A percentile compares a stretch with the other conserved stretches of the same genome.
Evolutionary conservation across 495 filamentous ascomycete species (phyloP).

Genomic region (Lasiosphaeris hirsuta): DNA sequence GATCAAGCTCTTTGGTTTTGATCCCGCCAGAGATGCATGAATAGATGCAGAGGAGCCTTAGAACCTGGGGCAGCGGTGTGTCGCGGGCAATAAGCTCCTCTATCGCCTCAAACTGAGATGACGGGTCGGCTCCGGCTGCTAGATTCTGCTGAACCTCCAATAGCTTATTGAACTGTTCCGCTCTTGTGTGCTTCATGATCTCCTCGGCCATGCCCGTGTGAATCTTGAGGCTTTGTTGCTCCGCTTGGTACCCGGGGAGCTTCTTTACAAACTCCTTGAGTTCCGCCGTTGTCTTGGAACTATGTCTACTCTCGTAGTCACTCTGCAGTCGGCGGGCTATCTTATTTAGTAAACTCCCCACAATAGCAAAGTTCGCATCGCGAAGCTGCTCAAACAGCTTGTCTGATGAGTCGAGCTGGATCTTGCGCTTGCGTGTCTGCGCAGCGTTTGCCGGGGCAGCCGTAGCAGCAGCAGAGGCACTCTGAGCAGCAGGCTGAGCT

Average conservation of each 20-base stretch:
- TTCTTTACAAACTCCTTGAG: slow-evolving; percentile 90
- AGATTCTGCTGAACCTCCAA: slow-evolving; percentile 95
- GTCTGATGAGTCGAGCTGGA: slow-evolving; percentile 85
- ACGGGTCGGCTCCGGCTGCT: slow-evolving; percentile 85
- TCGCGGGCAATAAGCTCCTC: slow-evolving; percentile 90
- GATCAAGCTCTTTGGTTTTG: slow-evolving; percentile 80
- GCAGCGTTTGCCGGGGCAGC: slow-evolving; percentile 29
- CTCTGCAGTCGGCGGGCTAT: slow-evolving; percentile 80
- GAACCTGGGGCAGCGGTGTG: slow-evolving; percentile 69
- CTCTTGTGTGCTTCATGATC: slow-evolving; percentile 84
- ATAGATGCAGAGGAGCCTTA: slow-evolving; percentile 86
- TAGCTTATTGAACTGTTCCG: slow-evolving; percentile 80
- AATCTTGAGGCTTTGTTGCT: slow-evolving; percentile 85
- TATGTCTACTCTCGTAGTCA: slow-evolving; percentile 86
- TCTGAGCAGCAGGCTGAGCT: slow-evolving; percentile 52
- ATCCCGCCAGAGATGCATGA: slow-evolving; percentile 87
- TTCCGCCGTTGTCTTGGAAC: slow-evolving; percentile 82
- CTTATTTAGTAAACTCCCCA: slow-evolving; percentile 83
- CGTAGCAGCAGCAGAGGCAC: slow-evolving; percentile 37
- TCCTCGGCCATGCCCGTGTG: slow-evolving; percentile 93
- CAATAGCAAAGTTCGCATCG: slow-evolving; percentile 93
- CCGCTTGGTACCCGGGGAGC: slow-evolving; percentile 85
- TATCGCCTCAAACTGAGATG: slow-evolving; percentile 81
- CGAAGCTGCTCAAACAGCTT: slow-evolving; percentile 84
- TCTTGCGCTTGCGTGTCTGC: slow-evolving; percentile 72